Evolutionary conservation across 805 yeast genomes (phyloP), one percentile per base, ranked within the genome.

Genomic region (Yamadazyma paraphyllophila): DNA sequence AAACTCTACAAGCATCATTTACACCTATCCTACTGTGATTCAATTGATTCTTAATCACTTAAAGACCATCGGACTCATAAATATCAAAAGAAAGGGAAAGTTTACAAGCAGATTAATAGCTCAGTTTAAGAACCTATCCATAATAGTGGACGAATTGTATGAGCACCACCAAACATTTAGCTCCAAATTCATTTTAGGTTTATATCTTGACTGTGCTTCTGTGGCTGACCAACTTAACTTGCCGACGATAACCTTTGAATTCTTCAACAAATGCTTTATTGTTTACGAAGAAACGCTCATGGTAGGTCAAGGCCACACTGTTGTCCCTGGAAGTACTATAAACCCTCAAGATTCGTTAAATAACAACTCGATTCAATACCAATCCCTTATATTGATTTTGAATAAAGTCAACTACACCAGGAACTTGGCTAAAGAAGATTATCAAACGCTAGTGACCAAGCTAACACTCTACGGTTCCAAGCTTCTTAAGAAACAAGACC

Each of bases 401-500:
- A 76, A 74, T 51, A 75, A 71, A 47, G 58, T 80, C 47, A 63
- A 69, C 36, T 60, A 60, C 13, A 66, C 73, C 47, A 66, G 77
- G 41, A 69, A 70, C 45, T 66, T 79, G 60, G 71, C 73, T 38
- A 67, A 73, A 38, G 95, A 86, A 27, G 87, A 81, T 61, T 92
- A 88, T 64, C 94, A 89, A 54, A 78, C 81, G 3, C 71, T 92
- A 53, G 89, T 91, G 41, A 86, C 95, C 12, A 85, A 90, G 61
- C 77, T 91, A 39, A 89, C 97, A 1, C 68, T 91, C 39, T 88
- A 89, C 57, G 96, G 96, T 4, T 88, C 96, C 11, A 88, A 88
- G 63, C 73, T 94, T 41, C 73, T 92, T 57, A 89, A 88, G 63
- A 92, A 92, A 62, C 90, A 94, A 30, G 98, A 92, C 58, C 99